phyloP scores from a whole-genome alignment of 345 rosid genomes.

The Isatis tinctoria region DNA sequence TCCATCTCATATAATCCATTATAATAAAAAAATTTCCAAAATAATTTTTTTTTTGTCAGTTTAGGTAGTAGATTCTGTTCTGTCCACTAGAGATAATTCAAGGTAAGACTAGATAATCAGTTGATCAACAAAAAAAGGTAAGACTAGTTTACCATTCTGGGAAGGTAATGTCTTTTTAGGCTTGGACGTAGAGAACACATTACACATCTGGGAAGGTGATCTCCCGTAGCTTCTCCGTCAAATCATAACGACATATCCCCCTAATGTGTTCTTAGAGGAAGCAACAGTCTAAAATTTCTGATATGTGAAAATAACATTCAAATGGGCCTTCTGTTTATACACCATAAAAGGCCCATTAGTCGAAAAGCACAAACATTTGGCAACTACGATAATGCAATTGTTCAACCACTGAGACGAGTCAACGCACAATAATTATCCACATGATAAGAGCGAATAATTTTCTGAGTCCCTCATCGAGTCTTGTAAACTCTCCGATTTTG shows the following conservation, averaged over 20 bases:
- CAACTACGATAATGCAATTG: background rate
- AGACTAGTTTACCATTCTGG: background rate
- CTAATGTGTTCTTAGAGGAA: background rate
- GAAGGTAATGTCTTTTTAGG: background rate
- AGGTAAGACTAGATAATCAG: background rate
- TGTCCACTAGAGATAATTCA: background rate
- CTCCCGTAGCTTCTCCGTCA: background rate
- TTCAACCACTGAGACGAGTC: background rate
- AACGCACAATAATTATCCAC: background rate
- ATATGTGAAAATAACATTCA: background rate
- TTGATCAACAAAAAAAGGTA: background rate
- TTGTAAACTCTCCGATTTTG: background rate
- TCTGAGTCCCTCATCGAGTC: background rate
- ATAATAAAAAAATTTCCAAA: too few relatives aligned
- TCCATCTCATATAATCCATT: background rate
- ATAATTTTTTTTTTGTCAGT: background rate
- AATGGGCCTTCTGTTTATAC: background rate
- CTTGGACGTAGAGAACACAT: background rate
- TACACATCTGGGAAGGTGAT: background rate
- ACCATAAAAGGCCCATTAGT: background rate
- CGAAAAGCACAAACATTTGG: background rate
- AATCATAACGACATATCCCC: background rate
- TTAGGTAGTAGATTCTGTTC: background rate
- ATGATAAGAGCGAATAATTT: slow-evolving; percentile 5
- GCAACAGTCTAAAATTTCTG: background rate